A percentile compares a stretch with the other conserved stretches of the same genome.
phyloP scores from a whole-genome alignment of 257 asterid species.

The Gynochthodes officinalis region DNA sequence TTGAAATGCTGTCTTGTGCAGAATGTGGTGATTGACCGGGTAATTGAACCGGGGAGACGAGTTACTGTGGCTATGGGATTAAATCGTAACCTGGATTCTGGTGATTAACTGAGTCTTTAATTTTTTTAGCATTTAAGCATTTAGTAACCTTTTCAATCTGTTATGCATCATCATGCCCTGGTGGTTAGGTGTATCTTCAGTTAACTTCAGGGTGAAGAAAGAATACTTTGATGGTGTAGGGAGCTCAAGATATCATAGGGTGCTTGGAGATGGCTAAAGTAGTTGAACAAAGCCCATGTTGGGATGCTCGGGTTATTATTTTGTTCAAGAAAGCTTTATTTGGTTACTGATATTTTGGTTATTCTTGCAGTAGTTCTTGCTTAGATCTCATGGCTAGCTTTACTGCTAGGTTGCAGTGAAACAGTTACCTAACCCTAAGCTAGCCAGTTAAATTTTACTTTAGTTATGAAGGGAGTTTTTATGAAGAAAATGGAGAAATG shows the following conservation, averaged over 20 bases:
- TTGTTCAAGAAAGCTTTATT: not conserved
- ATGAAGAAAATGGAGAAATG: not conserved
- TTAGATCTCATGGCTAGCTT: not conserved
- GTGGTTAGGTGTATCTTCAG: not conserved
- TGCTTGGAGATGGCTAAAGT: constrained; percentile 2
- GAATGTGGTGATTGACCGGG: constrained; percentile 64
- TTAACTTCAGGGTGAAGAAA: not conserved
- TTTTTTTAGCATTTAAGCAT: not conserved
- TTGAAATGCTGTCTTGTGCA: constrained; percentile 36
- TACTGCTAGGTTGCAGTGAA: not conserved
- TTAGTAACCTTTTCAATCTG: not conserved
- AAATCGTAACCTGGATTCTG: constrained; percentile 62
- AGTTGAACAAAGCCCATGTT: not conserved
- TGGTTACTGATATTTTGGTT: not conserved
- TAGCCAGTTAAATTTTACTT: not conserved
- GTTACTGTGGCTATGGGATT: constrained; percentile 93
- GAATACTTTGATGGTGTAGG: not conserved
- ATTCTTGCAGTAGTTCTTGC: not conserved
- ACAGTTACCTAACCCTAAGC: not conserved
- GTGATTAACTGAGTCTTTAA: constrained; percentile 33
- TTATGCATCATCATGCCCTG: not conserved
- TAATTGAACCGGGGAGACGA: constrained; percentile 75
- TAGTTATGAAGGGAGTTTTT: not conserved
- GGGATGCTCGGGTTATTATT: not conserved
- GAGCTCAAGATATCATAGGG: not conserved